Conservation (phyloP, 2,329 filamentous ascomycete genomes). For the Torrubiellomyces zombiae region DNA sequence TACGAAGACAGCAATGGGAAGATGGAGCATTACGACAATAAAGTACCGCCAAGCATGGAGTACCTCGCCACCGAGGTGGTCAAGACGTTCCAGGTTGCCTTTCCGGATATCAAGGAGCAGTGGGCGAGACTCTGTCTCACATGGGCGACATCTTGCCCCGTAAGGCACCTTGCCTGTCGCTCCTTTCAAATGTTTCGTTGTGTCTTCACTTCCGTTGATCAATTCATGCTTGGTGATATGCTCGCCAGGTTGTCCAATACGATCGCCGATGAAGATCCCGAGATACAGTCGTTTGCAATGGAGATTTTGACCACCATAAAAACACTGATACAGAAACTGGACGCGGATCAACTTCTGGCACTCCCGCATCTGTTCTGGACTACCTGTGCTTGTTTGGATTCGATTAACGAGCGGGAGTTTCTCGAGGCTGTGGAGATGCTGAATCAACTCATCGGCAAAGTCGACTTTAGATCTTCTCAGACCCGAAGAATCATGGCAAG, state of each 20-base stretch:
- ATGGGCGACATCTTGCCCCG: slow-evolving; percentile 94
- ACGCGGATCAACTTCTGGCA: slow-evolving; percentile 61
- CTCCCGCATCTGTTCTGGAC: slow-evolving; percentile 98
- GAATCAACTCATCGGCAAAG: slow-evolving; percentile 65
- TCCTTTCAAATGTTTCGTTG: slow-evolving; percentile 97
- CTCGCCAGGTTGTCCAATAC: slow-evolving; percentile 88
- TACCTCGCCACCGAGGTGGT: slow-evolving; percentile 68
- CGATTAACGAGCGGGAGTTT: slow-evolving; percentile 91
- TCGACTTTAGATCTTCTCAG: slow-evolving; percentile 57
- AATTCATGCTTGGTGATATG: slow-evolving; percentile 94
- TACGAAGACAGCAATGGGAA: slow-evolving; percentile 86
- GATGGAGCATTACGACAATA: slow-evolving; percentile 54
- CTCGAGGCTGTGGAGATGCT: slow-evolving; percentile 85
- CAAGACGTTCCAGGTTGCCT: slow-evolving; percentile 68
- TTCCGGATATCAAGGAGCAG: slow-evolving; percentile 73
- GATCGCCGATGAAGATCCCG: slow-evolving; percentile 82
- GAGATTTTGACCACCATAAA: slow-evolving; percentile 91
- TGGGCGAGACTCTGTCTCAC: slow-evolving; percentile 83
- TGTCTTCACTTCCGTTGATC: slow-evolving; percentile 77
- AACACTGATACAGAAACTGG: slow-evolving; percentile 73
- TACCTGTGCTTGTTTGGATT: slow-evolving; percentile 87
- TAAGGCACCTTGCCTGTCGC: slow-evolving; percentile 83
- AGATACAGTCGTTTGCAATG: slow-evolving; percentile 95
- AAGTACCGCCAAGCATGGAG: slow-evolving; percentile 78
- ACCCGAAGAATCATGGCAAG: slow-evolving; percentile 59